phyloP scores from a whole-genome alignment of 257 asterid genomes.

The Cordia subcordata region DNA sequence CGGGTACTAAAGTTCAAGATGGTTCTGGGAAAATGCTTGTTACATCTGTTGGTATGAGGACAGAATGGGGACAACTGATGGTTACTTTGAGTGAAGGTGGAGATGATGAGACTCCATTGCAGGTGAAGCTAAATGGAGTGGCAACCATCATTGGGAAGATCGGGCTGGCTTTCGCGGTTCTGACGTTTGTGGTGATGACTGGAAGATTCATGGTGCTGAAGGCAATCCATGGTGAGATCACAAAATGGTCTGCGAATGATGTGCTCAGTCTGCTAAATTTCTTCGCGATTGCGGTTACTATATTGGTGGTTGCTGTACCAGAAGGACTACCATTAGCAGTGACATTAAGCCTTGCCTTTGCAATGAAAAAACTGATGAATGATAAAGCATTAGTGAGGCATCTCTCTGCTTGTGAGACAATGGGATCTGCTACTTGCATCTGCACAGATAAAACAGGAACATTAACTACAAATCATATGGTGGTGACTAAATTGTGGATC shows the following conservation, averaged over 20 bases:
- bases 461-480: slow-evolving; percentile 76
- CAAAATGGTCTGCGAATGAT: slow-evolving; percentile 43
- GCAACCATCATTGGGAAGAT: slow-evolving; percentile 76
- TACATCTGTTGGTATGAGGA: slow-evolving; percentile 77
- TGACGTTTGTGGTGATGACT: slow-evolving; percentile 61
- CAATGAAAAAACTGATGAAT: slow-evolving; percentile 77
- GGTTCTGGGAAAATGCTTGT: slow-evolving; percentile 74
- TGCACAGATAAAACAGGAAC: slow-evolving; percentile 89
- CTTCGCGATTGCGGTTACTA: slow-evolving; percentile 73
- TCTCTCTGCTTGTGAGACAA: slow-evolving; percentile 77
- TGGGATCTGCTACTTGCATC: slow-evolving; percentile 78
- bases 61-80: slow-evolving; percentile 82
- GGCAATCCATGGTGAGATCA: slow-evolving; percentile 31
- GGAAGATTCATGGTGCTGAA: slow-evolving; percentile 40
- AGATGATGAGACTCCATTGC: slow-evolving; percentile 78
- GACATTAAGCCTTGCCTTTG: slow-evolving; percentile 74
- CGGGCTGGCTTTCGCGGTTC: slow-evolving; percentile 54
- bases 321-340: slow-evolving; percentile 86
- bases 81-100: slow-evolving; percentile 62
- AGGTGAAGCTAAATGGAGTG: slow-evolving; percentile 75
- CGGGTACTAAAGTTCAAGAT: slow-evolving; percentile 78
- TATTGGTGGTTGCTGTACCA: slow-evolving; percentile 82
- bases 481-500: slow-evolving; percentile 51
- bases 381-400: slow-evolving; percentile 61
- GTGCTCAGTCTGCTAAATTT: slow-evolving; percentile 44